A percentile compares a stretch with the other conserved stretches of the same genome.
phyloP scores from a whole-genome alignment of 495 filamentous ascomycete genomes.

The Aspergillus haitiensis region DNA sequence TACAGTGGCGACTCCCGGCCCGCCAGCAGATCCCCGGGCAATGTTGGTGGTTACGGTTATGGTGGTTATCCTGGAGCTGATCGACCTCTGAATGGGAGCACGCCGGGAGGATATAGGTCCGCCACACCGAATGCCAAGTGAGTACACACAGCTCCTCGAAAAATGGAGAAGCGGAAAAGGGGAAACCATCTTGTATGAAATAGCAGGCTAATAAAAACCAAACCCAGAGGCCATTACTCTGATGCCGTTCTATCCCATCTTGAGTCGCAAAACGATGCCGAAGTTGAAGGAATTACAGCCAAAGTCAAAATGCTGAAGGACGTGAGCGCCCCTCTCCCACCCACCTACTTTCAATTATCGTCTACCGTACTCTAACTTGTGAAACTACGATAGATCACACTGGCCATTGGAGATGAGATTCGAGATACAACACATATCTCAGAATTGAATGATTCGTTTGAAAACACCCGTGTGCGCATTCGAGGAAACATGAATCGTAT shows the following conservation, averaged over 20 bases:
- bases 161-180: no score
- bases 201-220: no score
- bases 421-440: constrained; percentile 79
- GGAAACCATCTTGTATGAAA: no score
- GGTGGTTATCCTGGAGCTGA: constrained; percentile 61
- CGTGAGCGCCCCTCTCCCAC: constrained; percentile 52
- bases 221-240: constrained; percentile 79
- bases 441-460: constrained; percentile 82
- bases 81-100: constrained; percentile 36
- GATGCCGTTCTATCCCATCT: constrained; percentile 90
- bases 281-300: constrained; percentile 83
- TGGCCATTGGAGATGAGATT: constrained; percentile 93
- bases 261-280: constrained; percentile 90
- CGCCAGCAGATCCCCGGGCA: constrained; percentile 53
- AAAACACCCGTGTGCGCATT: constrained; percentile 74
- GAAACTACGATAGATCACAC: constrained; percentile 63
- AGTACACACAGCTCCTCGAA: constrained; percentile 18
- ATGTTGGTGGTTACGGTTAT: constrained; percentile 50
- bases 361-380: no score
- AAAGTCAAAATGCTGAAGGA: constrained; percentile 93
- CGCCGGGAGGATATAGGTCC: constrained; percentile 47
- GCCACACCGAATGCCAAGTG: constrained; percentile 87
- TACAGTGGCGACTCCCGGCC: constrained; percentile 65
- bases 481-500: constrained; percentile 95
- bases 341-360: background rate